A percentile compares a stretch with the other conserved stretches of the same genome.
Conservation (phyloP, 2,329 filamentous ascomycete species). For the Dothistroma pini region DNA sequence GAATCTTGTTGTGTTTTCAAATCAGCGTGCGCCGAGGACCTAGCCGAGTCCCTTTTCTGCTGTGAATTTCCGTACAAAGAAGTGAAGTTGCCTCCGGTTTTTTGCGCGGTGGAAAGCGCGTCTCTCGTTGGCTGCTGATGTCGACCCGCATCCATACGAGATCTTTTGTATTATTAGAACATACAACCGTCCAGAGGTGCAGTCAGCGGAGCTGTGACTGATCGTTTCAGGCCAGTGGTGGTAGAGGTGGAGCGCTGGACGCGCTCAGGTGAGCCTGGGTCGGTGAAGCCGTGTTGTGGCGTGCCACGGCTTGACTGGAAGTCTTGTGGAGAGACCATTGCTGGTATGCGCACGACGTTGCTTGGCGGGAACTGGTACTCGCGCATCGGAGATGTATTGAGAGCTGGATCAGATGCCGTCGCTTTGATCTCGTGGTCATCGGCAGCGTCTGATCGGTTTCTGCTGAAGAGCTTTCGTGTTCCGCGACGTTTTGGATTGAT, state of each 20-base stretch:
- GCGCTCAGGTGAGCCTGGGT: conserved; percentile 4
- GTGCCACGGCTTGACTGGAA: conserved; percentile 8
- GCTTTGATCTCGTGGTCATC: conserved; percentile 7
- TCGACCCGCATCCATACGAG: conserved; percentile 12
- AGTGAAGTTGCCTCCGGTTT: conserved; percentile 1
- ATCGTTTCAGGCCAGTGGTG: conserved; percentile 2
- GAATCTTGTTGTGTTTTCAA: conserved; percentile 1
- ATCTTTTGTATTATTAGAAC: conserved; percentile 17
- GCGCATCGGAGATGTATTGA: conserved; percentile 9
- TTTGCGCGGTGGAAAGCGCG: not conserved
- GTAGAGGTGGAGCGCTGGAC: not conserved
- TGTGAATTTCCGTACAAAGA: conserved; percentile 5
- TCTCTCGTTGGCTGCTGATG: conserved; percentile 11
- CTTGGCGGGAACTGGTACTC: conserved; percentile 18
- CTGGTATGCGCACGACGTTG: conserved; percentile 19
- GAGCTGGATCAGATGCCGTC: conserved; percentile 14
- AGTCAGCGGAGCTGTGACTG: conserved; percentile 9
- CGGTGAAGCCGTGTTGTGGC: conserved; percentile 12
- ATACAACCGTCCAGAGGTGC: conserved; percentile 19
- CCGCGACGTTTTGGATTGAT: conserved; percentile 59
- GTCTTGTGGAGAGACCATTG: conserved; percentile 2
- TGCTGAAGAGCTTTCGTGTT: conserved; percentile 33
- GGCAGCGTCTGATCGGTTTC: conserved; percentile 7
- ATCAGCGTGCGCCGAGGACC: not conserved
- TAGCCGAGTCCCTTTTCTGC: not conserved